phyloP scores from a whole-genome alignment of 805 yeast species.

The Cyberlindnera japonica region DNA sequence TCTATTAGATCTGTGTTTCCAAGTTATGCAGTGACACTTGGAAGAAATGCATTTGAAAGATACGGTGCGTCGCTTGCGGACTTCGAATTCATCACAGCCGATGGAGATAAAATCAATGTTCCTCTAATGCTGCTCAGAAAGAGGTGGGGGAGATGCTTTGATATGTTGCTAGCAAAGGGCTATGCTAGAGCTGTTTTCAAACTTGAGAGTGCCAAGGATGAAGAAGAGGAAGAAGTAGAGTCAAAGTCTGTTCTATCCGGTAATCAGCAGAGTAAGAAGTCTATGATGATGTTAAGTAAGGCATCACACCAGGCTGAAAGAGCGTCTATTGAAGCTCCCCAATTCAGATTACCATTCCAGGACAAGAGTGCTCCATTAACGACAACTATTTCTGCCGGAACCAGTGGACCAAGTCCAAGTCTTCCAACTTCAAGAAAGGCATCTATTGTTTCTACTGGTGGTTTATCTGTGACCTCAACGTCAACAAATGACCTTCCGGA shows the following conservation, averaged over 20 bases:
- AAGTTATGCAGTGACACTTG: slow-evolving; percentile 72
- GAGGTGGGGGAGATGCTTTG: slow-evolving; percentile 76
- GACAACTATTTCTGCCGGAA: slow-evolving; percentile 9
- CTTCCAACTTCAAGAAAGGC: slow-evolving; percentile 34
- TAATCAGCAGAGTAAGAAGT: slow-evolving; percentile 22
- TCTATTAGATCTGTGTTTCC: slow-evolving; percentile 70
- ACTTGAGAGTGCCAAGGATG: slow-evolving; percentile 26
- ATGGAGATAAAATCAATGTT: slow-evolving; percentile 64
- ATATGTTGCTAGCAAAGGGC: slow-evolving; percentile 55
- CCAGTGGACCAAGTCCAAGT: slow-evolving; percentile 11
- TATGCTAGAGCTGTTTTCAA: slow-evolving; percentile 51
- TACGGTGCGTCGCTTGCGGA: slow-evolving; percentile 63
- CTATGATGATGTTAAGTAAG: slow-evolving; percentile 25
- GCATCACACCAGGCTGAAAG: slow-evolving; percentile 13
- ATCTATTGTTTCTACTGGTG: slow-evolving; percentile 35
- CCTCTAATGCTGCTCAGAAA: slow-evolving; percentile 59
- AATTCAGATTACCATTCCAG: slow-evolving; percentile 69
- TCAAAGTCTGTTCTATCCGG: slow-evolving; percentile 17
- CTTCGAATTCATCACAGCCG: slow-evolving; percentile 66
- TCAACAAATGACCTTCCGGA: slow-evolving; percentile 26
- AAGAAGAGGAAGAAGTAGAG: slow-evolving; percentile 8
- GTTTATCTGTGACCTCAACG: slow-evolving; percentile 26
- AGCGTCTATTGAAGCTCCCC: slow-evolving; percentile 38
- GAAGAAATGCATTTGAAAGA: slow-evolving; percentile 68
- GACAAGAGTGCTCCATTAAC: slow-evolving; percentile 32